phyloP scores from a whole-genome alignment of 495 filamentous ascomycete species.

The Poronia punctata region DNA sequence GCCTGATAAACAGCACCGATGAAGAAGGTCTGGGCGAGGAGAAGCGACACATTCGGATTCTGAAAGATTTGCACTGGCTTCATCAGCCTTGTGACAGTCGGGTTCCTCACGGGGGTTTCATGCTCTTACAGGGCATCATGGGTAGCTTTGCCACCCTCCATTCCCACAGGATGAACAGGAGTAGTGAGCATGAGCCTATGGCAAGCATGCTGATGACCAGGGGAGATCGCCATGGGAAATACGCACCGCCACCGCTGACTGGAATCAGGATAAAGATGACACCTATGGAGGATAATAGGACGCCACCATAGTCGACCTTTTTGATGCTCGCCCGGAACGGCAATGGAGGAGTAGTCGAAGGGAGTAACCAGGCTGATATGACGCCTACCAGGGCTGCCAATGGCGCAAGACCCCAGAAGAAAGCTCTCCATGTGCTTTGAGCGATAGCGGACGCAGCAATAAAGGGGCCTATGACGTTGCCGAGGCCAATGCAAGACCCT shows the following conservation, averaged over 20 bases:
- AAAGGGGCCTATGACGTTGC: constrained; percentile 61
- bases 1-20: constrained; percentile 54
- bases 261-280: constrained; percentile 55
- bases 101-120: no score
- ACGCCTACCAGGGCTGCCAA: constrained; percentile 18
- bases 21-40: constrained; percentile 55
- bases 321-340: constrained; percentile 34
- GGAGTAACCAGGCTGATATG: constrained; percentile 30
- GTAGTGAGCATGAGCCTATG: constrained; percentile 39
- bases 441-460: constrained; percentile 62
- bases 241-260: constrained; percentile 47
- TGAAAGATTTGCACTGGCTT: constrained; percentile 46
- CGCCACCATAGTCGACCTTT: constrained; percentile 51
- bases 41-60: constrained; percentile 40
- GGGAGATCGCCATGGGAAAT: constrained; percentile 53
- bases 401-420: constrained; percentile 11
- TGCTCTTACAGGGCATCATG: constrained; percentile 45
- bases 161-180: constrained; percentile 23
- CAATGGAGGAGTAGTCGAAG: constrained; percentile 26
- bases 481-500: constrained; percentile 60
- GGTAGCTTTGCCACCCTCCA: constrained; percentile 20
- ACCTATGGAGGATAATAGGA: constrained; percentile 42
- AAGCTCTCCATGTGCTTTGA: constrained; percentile 6
- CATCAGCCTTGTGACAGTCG: no score
- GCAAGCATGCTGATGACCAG: constrained; percentile 57